A percentile compares a stretch with the other conserved stretches of the same genome.
phyloP scores from a whole-genome alignment of 805 yeast genomes.

The Cyberlindnera maritima region DNA sequence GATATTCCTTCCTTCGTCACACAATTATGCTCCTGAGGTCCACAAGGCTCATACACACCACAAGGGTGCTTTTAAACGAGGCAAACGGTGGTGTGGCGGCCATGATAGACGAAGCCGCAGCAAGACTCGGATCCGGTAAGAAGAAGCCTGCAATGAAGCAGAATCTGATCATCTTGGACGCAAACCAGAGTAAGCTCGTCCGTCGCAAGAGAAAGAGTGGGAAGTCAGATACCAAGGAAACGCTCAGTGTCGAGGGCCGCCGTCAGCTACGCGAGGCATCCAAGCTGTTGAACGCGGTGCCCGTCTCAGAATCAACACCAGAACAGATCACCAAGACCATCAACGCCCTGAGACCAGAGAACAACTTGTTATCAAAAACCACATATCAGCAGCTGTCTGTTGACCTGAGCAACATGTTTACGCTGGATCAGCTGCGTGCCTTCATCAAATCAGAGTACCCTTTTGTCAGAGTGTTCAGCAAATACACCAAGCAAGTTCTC shows the following conservation, averaged over 20 bases:
- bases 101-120: not conserved
- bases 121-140: constrained; percentile 24
- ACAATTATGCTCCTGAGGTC: not conserved
- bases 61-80: constrained; percentile 4
- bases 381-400: constrained; percentile 19
- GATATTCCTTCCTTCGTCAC: no score
- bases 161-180: constrained; percentile 22
- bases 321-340: constrained; percentile 8
- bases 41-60: constrained; percentile 8
- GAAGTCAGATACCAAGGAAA: not conserved
- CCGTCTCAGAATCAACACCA: constrained; percentile 2
- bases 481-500: constrained; percentile 6
- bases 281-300: constrained; percentile 8
- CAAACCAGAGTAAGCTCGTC: constrained; percentile 20
- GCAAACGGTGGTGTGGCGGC: not conserved
- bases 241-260: constrained; percentile 2
- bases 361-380: constrained; percentile 15
- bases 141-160: constrained; percentile 25
- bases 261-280: constrained; percentile 8
- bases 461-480: not conserved
- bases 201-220: constrained; percentile 6
- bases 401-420: constrained; percentile 15
- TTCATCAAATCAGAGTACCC: constrained; percentile 16
- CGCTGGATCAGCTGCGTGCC: constrained; percentile 15
- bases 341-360: constrained; percentile 18